Base-by-base conservation (phyloP, 108 stramenopile species). In the Seminavis robusta region DNA sequence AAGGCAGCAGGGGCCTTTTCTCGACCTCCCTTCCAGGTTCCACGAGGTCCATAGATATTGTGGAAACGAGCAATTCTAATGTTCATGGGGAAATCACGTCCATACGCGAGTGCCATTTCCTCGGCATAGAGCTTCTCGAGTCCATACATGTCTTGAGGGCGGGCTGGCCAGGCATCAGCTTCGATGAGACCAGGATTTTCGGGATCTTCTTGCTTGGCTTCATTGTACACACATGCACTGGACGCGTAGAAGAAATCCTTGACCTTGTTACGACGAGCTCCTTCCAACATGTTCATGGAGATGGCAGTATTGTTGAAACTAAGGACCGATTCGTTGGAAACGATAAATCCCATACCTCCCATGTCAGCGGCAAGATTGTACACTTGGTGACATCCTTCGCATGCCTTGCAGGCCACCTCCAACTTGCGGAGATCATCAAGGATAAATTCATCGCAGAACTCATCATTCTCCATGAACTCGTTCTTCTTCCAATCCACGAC, bases 281-380 rank as follows among this genome's bases (percentile, higher is more conserved):
- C 98, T 77, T 98, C 98, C 47, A 98, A 72, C 94, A 98, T 92
- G 73, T 98, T 98, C 87, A 96, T 95, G 60, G 84, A 88, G 49
- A 98, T 96, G 74, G 96, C 93, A 34, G 98, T 98, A 86, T 98
- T 98, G 86, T 97, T 98, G 88, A 95, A 98, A 38, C 89, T 70
- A 43, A 98, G 62, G 43, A 98, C 98, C 16, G 83, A 86, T 60
- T 98, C 95, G 75, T 98, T 98, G 59, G 90, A 92, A 39, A 88
- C 90, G 52, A 98, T 98, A 61, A 98, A 98, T 28, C 98, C 98
- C 98, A 98, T 98, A 20, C 98, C 98, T 9, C 98, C 98, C 98
- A 98, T 98, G 61, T 98, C 98, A n/a, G 98, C 98, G 37, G 98
- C 98, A 40, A 98, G 75, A 65, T 98, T 98, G 94, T 97, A 98